Evolutionary conservation across 805 yeast genomes (phyloP).

Genomic region (Zygosaccharomyces pseudorouxii): DNA sequence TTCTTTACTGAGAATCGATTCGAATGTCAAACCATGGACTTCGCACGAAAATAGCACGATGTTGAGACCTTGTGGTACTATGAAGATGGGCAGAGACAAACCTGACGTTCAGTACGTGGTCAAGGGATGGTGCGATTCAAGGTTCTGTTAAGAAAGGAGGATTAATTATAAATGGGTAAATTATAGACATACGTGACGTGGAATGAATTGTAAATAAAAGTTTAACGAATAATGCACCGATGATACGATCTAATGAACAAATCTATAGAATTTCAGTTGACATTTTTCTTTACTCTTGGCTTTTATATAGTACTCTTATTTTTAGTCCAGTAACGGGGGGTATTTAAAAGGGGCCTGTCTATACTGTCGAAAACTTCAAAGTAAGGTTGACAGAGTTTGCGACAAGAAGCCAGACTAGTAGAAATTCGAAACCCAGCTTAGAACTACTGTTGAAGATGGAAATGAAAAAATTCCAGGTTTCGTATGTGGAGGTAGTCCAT

Average conservation of each 20-base stretch:
- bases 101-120: constrained; percentile 32
- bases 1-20: constrained; percentile 26
- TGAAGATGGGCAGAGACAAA: constrained; percentile 18
- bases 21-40: constrained; percentile 30
- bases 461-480: constrained; percentile 17
- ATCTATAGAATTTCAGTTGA: neutral
- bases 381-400: neutral
- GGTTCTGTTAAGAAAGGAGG: constrained; percentile 35
- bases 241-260: neutral
- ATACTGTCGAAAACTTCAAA: neutral
- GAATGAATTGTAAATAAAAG: neutral
- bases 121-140: constrained; percentile 34
- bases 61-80: constrained; percentile 32
- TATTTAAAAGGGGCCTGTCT: constrained; percentile 1
- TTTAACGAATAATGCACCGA: neutral
- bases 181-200: constrained; percentile 8
- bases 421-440: neutral
- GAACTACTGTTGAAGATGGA: too few species aligned
- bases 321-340: neutral
- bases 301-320: neutral
- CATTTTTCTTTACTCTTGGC: neutral
- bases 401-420: too few species aligned
- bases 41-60: constrained; percentile 13
- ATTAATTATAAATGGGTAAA: constrained; percentile 38
- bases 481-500: constrained; percentile 29